A percentile compares a stretch with the other conserved stretches of the same genome.
These are phyloP conservation scores for Davidsoniella australis DNA, from an alignment of 2,329 filamentous ascomycete genomes.

Conservation along the genomic window DNA sequence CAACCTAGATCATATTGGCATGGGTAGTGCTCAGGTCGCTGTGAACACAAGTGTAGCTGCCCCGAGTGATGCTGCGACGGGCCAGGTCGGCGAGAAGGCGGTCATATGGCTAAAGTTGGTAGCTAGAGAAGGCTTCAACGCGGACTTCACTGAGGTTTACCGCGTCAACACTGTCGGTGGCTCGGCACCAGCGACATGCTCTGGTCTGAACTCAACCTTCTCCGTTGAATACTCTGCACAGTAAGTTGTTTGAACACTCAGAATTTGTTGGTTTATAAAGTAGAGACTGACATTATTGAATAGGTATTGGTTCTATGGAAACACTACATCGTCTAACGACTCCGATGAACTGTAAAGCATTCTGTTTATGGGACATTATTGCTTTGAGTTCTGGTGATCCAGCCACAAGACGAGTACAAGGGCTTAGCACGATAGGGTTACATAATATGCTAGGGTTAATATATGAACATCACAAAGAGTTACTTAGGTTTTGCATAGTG, in stretches of 20 bases:
- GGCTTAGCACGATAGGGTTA: too few relatives aligned
- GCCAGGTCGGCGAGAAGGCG: conserved; percentile 46
- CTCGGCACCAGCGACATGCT: conserved; percentile 54
- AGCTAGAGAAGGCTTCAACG: conserved; percentile 32
- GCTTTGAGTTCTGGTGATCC: too few relatives aligned
- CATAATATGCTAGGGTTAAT: background rate
- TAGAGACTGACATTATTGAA: conserved; percentile 7
- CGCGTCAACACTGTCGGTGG: conserved; percentile 74
- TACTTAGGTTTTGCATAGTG: too few relatives aligned
- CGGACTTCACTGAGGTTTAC: conserved; percentile 58
- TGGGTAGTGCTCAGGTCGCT: conserved; percentile 32
- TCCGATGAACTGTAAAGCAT: background rate
- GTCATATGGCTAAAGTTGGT: conserved; percentile 69
- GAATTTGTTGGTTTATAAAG: background rate
- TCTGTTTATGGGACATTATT: background rate
- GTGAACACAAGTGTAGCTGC: conserved; percentile 47
- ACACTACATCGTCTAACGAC: background rate
- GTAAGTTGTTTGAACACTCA: conserved; percentile 36
- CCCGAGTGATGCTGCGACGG: conserved; percentile 41
- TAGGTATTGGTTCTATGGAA: conserved; percentile 24
- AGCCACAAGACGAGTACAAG: too few relatives aligned
- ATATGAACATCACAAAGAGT: background rate
- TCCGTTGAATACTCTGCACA: conserved; percentile 66
- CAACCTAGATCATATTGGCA: conserved; percentile 44
- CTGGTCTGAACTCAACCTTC: conserved; percentile 45